Percentiles rank a stretch among this genome's conserved stretches.
phyloP scores from a whole-genome alignment of 257 asterid species.

The Capsicum chinense region DNA sequence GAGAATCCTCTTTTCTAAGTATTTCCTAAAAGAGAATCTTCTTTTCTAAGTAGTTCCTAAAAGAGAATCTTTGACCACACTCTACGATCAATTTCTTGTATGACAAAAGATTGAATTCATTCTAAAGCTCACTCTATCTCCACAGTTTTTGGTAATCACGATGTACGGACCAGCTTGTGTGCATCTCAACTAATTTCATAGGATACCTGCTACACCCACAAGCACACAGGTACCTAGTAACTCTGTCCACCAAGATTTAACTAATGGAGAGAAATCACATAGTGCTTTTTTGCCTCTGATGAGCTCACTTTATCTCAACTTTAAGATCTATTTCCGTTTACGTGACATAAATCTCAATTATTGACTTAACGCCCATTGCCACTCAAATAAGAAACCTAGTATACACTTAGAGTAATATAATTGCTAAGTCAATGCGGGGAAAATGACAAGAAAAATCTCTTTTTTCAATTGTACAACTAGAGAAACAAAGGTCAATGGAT shows the following conservation, averaged over 20 bases:
- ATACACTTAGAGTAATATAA: not conserved
- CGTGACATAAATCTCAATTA: not conserved
- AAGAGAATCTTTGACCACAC: not conserved
- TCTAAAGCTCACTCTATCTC: conserved; percentile 2
- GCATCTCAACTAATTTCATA: not conserved
- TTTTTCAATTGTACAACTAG: conserved; percentile 18
- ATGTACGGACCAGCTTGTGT: not conserved
- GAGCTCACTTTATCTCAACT: not conserved
- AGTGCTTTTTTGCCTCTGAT: not conserved
- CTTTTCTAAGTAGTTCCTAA: not conserved
- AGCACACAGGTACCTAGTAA: not conserved
- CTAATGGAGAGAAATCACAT: not conserved
- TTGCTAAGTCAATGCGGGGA: not conserved
- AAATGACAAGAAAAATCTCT: not conserved
- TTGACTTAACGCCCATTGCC: not conserved
- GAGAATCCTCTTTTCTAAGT: too few relatives aligned
- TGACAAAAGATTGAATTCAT: not conserved
- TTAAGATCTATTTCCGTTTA: not conserved
- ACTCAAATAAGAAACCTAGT: conserved; percentile 16
- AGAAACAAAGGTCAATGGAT: not conserved
- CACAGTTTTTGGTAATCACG: not conserved
- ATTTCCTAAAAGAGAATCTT: not conserved
- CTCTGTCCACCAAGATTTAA: not conserved
- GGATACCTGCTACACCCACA: not conserved
- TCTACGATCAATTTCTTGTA: not conserved